Conservation (phyloP, 2,329 filamentous ascomycete species). For the Talaromyces atroroseus region DNA sequence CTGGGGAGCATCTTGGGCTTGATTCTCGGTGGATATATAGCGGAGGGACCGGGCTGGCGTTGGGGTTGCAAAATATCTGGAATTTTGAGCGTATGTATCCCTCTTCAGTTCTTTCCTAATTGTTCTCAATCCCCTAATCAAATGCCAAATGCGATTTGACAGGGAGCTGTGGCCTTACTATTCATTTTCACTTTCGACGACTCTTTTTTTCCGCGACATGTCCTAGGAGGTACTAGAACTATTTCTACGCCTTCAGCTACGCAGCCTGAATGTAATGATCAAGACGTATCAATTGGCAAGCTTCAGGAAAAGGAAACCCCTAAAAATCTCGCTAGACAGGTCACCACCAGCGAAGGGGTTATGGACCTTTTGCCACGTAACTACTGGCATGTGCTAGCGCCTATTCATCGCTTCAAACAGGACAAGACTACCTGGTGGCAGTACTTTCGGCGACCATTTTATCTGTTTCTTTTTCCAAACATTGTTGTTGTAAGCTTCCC, state of each 20-base stretch:
- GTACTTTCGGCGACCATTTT: constrained; percentile 37
- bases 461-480: constrained; percentile 36
- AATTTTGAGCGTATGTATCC: constrained; percentile 19
- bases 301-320: neutral
- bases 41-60: constrained; percentile 30
- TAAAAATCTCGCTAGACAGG: constrained; percentile 14
- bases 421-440: constrained; percentile 35
- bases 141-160: neutral
- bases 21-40: constrained; percentile 34
- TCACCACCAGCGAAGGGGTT: constrained; percentile 17
- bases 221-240: constrained; percentile 18
- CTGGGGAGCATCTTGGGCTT: constrained; percentile 35
- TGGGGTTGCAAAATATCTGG: constrained; percentile 29
- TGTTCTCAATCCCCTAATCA: neutral
- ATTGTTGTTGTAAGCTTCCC: constrained; percentile 30
- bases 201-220: constrained; percentile 31
- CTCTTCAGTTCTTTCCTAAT: constrained; percentile 2
- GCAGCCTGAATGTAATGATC: too few relatives aligned
- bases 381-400: constrained; percentile 18
- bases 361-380: neutral
- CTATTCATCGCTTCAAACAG: constrained; percentile 19
- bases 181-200: constrained; percentile 33
- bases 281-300: too few relatives aligned
- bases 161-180: constrained; percentile 18
- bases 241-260: neutral